Evolutionary conservation across 2,329 filamentous ascomycete genomes (phyloP).

Genomic region (Pezicula radicicola): DNA sequence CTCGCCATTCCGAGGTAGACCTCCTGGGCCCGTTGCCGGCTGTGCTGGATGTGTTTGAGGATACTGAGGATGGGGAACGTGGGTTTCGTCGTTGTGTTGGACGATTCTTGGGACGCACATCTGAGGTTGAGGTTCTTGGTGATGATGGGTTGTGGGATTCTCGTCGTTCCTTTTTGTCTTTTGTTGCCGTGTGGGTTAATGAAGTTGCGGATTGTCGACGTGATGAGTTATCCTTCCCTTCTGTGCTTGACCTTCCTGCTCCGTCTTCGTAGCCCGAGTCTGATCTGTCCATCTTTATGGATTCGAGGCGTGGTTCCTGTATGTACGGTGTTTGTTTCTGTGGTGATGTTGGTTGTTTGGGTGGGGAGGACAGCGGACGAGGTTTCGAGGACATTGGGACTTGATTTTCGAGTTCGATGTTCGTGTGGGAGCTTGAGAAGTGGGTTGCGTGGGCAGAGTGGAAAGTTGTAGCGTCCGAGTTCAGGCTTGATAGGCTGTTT

Average conservation of each 20-base stretch:
- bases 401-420: conserved; percentile 13
- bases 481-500: conserved; percentile 16
- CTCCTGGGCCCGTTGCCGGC: not conserved
- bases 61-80: conserved; percentile 14
- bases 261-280: conserved; percentile 26
- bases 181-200: not conserved
- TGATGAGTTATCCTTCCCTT: not conserved
- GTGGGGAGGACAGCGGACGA: conserved; percentile 3
- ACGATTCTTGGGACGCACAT: conserved; percentile 3
- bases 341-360: conserved; percentile 4
- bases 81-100: conserved; percentile 10
- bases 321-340: conserved; percentile 2
- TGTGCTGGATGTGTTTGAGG: not conserved
- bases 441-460: conserved; percentile 22
- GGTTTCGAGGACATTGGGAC: conserved; percentile 1
- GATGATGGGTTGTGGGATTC: conserved; percentile 3
- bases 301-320: conserved; percentile 3
- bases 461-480: conserved; percentile 24
- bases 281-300: conserved; percentile 22
- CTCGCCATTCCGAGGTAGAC: conserved; percentile 1
- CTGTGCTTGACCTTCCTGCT: not conserved
- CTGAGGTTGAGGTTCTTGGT: conserved; percentile 13
- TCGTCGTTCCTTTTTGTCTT: too few relatives aligned
- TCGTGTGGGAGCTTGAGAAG: conserved; percentile 6
- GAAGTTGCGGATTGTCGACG: not conserved